Conservation (phyloP, 2,329 filamentous ascomycete species). For the Onygenales sp. region DNA sequence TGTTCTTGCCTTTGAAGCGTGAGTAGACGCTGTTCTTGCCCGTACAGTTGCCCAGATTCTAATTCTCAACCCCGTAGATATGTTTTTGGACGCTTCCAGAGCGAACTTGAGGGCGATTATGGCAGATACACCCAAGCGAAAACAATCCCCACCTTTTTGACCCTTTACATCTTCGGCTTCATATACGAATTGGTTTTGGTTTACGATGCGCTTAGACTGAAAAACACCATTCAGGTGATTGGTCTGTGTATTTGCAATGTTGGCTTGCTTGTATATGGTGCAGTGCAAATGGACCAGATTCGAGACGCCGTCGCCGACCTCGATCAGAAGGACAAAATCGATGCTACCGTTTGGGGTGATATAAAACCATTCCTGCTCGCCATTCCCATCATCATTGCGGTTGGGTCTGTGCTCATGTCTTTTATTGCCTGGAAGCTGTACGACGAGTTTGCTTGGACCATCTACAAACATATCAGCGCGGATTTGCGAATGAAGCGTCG, state of each 20-base stretch:
- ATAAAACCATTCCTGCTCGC: conserved; percentile 71
- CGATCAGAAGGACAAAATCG: conserved; percentile 35
- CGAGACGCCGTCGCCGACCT: conserved; percentile 58
- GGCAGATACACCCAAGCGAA: conserved; percentile 35
- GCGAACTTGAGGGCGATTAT: conserved; percentile 35
- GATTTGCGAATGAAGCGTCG: conserved; percentile 95
- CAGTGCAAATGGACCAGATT: conserved; percentile 89
- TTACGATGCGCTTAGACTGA: conserved; percentile 85
- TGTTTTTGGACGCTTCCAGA: conserved; percentile 80
- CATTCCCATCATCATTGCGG: conserved; percentile 72
- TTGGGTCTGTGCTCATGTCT: conserved; percentile 62
- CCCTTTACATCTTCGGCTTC: conserved; percentile 95
- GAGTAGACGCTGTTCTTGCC: conserved; percentile 31
- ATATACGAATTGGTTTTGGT: conserved; percentile 82
- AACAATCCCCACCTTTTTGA: conserved; percentile 88
- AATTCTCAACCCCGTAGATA: conserved; percentile 51
- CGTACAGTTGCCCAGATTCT: conserved; percentile 1
- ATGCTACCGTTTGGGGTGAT: conserved; percentile 53
- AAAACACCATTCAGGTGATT: conserved; percentile 98
- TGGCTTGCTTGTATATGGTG: conserved; percentile 83
- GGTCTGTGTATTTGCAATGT: conserved; percentile 88
- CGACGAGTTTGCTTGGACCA: conserved; percentile 97
- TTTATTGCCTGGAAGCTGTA: conserved; percentile 91
- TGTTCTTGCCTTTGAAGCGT: conserved; percentile 80
- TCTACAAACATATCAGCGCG: conserved; percentile 97